Conservation (phyloP, 2,329 filamentous ascomycete genomes). For the Pestalotiopsis fici region DNA sequence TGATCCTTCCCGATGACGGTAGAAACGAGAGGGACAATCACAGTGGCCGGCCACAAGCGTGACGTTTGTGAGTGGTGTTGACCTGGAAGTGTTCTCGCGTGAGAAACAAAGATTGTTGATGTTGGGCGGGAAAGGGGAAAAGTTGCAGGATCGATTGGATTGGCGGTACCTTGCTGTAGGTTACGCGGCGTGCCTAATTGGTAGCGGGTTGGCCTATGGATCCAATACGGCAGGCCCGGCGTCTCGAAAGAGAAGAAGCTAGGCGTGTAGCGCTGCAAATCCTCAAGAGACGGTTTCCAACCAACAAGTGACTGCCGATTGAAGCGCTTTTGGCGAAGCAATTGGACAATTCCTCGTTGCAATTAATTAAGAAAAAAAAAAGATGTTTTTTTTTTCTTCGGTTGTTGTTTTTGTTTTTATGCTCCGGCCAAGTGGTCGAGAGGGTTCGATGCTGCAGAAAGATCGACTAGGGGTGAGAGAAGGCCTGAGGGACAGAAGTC, state of each 20-base stretch:
- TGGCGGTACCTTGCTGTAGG: neutral
- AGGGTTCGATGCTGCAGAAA: neutral
- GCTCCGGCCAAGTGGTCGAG: neutral
- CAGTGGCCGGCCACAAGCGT: constrained; percentile 11
- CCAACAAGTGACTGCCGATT: neutral
- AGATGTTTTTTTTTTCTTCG: neutral
- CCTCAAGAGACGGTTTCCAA: neutral
- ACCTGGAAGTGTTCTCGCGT: neutral
- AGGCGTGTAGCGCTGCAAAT: neutral
- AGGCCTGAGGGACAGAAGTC: neutral
- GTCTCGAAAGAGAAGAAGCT: constrained; percentile 4
- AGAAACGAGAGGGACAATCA: neutral
- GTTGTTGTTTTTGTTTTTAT: constrained; percentile 4
- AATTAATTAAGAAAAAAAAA: neutral
- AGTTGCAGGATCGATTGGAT: constrained; percentile 2
- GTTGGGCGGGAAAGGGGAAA: neutral
- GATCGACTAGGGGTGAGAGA: constrained; percentile 9
- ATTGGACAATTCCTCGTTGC: neutral
- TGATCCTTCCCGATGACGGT: neutral
- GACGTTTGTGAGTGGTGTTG: constrained; percentile 4
- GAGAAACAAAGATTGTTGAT: neutral
- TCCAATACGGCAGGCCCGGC: constrained; percentile 6
- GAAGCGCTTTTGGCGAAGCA: neutral
- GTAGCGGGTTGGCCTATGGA: constrained; percentile 4
- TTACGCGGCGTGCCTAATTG: neutral